These are phyloP conservation scores for Bromus sterilis DNA, from an alignment of 176 grass and related monocot species.

Conservation along the genomic window DNA sequence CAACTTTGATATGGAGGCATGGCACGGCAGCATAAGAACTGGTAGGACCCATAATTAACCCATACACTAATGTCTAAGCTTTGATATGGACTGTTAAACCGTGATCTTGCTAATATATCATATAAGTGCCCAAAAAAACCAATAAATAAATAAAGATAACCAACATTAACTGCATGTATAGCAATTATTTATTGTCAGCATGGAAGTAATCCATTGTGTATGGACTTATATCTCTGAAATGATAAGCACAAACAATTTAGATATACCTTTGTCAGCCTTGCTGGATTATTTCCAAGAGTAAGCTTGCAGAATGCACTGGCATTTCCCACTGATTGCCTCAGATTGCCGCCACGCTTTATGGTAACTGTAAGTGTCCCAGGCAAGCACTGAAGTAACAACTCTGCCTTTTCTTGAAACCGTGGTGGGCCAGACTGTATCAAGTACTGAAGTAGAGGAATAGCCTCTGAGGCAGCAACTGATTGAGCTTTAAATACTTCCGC, in stretches of 20 bases:
- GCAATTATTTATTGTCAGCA: background rate
- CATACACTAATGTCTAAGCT: background rate
- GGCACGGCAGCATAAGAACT: background rate
- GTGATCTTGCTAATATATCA: background rate
- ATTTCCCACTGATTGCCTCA: constrained; percentile 96
- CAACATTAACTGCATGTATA: background rate
- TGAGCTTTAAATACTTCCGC: constrained; percentile 97
- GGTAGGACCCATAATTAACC: background rate
- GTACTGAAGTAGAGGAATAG: constrained; percentile 96
- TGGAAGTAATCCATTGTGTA: background rate
- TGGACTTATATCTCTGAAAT: constrained; percentile 18
- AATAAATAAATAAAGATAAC: background rate
- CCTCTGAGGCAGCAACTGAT: constrained; percentile 90
- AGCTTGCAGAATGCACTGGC: constrained; percentile 95
- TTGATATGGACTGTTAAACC: background rate
- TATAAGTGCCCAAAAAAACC: background rate
- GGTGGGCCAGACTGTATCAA: constrained; percentile 98
- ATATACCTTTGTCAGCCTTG: constrained; percentile 87
- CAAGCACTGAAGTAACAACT: constrained; percentile 89
- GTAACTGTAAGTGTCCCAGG: constrained; percentile 95
- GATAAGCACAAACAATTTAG: background rate
- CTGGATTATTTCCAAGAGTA: constrained; percentile 89
- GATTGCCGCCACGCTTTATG: constrained; percentile 93
- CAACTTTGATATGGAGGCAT: too few relatives aligned
- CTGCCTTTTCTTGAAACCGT: constrained; percentile 96